Conservation (phyloP, 129 eudicot species). For the Pittosporum tobira region DNA sequence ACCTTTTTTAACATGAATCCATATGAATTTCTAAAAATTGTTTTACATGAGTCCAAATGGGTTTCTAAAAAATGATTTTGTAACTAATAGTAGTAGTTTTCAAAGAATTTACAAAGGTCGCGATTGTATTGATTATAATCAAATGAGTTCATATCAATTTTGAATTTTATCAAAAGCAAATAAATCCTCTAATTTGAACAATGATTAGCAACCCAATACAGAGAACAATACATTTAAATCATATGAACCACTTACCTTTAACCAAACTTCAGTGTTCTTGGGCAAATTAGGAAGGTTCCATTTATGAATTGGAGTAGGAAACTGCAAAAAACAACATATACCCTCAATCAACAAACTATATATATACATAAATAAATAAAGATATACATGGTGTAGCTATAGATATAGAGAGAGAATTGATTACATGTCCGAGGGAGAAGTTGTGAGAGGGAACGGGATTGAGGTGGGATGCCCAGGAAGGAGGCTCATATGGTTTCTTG, state of each 20-base stretch:
- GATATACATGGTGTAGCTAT: too few species aligned
- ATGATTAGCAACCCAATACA: background rate
- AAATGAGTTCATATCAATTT: too few species aligned
- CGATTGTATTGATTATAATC: too few species aligned
- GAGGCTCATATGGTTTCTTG: slow-evolving; percentile 49
- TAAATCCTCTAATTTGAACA: background rate
- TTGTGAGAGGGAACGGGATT: slow-evolving; percentile 59
- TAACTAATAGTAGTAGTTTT: too few species aligned
- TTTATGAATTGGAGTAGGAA: slow-evolving; percentile 88
- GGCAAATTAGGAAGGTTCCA: slow-evolving; percentile 97
- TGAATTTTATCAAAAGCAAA: too few species aligned
- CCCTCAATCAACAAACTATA: background rate
- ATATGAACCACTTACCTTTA: slow-evolving; percentile 46
- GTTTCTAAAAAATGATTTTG: too few species aligned
- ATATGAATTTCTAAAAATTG: too few species aligned
- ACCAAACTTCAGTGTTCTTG: slow-evolving; percentile 64
- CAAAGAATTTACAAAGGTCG: too few species aligned
- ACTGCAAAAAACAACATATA: slow-evolving; percentile 30
- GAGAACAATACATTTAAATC: background rate
- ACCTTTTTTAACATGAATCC: too few species aligned
- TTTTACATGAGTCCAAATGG: too few species aligned
- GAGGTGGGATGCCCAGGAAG: slow-evolving; percentile 80
- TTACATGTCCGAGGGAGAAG: slow-evolving; percentile 63
- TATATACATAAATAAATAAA: background rate
- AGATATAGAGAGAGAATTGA: slow-evolving; percentile 1